Base-by-base conservation (phyloP, 768 basidiomycete species). In the Lentinula raphanica region DNA sequence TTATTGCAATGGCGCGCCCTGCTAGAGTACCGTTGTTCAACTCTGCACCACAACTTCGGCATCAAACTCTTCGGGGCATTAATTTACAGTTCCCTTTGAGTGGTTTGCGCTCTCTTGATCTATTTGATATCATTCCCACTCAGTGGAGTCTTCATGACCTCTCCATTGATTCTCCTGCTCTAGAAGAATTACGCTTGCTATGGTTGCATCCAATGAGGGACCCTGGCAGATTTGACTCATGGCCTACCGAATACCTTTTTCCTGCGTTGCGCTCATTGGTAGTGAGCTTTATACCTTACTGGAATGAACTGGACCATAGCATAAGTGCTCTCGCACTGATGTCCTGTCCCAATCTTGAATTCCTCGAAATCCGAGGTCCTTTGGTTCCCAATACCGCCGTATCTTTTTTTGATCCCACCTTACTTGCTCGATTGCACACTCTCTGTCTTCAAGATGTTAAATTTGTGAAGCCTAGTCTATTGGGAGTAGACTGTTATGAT, bases 371-470 rank as follows among this genome's bases (percentile, higher is more conserved):
- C 19, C n/a, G 21, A 15, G 58, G 58, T 28, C 23, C 21, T 5
- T 25, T 27, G 23, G 3, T 28, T 7, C 49, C 49, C 31, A 25
- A 44, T 13, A 5, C 48, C 9, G 13, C n/a, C 13, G 21, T 13
- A 7, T 53, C 40, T n/a, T 59, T 59, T 19, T 42, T 38, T 12
- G 2, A 45, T 38, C 50, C 58, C 6, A 25, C 36, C 21, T 12
- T 32, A 2, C 58, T 59, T 28, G 32, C 44, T 27, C 53, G 54
- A 11, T 17, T 59, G 31, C 50, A 45, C 58, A 59, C 58, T 21
- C 50, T 59, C 2, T 19, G 40, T 11, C 50, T 59, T 15, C 15
- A 51, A 13, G n/a, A 32, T 5, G 38, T 59, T 31, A 11, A 21
- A 29, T 39, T 58, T 27, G 12, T 4, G 3, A 28, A 40, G n/a